These are phyloP conservation scores for Gomphus bonarii DNA, from an alignment of 1,284 basidiomycete species.

Conservation along the genomic window DNA sequence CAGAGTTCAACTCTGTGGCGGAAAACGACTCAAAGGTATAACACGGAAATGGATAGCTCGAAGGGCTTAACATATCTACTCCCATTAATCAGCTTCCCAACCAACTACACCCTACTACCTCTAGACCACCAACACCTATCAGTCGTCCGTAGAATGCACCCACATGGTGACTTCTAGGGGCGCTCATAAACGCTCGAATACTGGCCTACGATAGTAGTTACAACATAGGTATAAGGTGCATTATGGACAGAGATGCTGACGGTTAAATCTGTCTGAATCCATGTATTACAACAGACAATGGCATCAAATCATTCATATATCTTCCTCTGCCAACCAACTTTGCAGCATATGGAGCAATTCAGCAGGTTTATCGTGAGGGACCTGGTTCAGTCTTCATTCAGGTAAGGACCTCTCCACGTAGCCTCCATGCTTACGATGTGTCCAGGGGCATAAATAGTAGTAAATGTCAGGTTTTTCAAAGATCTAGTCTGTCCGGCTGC, in stretches of 20 bases:
- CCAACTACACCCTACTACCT: too few relatives aligned
- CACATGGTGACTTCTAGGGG: too few relatives aligned
- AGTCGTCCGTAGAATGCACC: too few relatives aligned
- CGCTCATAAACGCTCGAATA: too few relatives aligned
- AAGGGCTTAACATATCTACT: too few relatives aligned
- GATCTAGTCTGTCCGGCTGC: slow-evolving; percentile 42
- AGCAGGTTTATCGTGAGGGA: slow-evolving; percentile 50
- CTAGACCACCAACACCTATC: too few relatives aligned
- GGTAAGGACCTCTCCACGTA: not conserved
- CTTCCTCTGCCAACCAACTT: slow-evolving; percentile 37
- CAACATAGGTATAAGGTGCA: not conserved
- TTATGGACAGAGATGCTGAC: not conserved
- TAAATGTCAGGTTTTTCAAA: slow-evolving; percentile 51
- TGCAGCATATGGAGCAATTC: slow-evolving; percentile 42
- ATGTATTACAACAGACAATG: not conserved
- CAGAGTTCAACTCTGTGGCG: too few relatives aligned
- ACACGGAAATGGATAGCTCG: too few relatives aligned
- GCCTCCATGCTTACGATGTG: slow-evolving; percentile 40
- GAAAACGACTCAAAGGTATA: too few relatives aligned
- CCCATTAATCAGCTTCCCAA: too few relatives aligned
- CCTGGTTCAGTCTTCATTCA: not conserved
- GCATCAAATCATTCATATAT: slow-evolving; percentile 21
- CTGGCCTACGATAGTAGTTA: too few relatives aligned
- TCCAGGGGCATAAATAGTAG: slow-evolving; percentile 48
- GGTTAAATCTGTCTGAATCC: not conserved